A percentile compares a stretch with the other conserved stretches of the same genome.
phyloP scores from a whole-genome alignment of 2,329 filamentous ascomycete genomes.

The Diaporthe batatas region DNA sequence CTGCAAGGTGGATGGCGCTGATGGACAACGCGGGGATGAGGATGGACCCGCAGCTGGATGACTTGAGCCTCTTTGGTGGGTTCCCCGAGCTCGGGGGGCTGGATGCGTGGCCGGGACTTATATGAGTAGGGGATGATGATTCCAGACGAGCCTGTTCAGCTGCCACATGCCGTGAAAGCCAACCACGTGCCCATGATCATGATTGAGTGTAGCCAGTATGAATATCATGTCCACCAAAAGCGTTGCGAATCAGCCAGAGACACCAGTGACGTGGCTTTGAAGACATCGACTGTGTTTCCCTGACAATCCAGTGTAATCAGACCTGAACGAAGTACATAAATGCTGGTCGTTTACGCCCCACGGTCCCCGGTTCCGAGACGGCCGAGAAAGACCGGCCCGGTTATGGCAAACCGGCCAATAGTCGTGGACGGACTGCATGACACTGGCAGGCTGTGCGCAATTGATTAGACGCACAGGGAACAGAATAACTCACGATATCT shows the following conservation, averaged over 20 bases:
- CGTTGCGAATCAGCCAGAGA: neutral
- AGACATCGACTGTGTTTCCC: neutral
- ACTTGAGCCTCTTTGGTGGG: slow-evolving; percentile 40
- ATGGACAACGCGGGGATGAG: slow-evolving; percentile 33
- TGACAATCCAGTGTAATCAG: too few relatives aligned
- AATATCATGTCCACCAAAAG: neutral
- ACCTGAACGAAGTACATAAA: too few relatives aligned
- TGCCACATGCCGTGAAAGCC: too few relatives aligned
- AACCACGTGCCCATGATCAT: neutral
- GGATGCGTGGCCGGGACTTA: slow-evolving; percentile 37
- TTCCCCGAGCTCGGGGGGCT: slow-evolving; percentile 41
- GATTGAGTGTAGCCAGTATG: accelerated
- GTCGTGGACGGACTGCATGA: too few relatives aligned
- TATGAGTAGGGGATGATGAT: neutral
- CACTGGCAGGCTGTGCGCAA: too few relatives aligned
- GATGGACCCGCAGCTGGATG: slow-evolving; percentile 37
- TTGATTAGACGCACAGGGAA: too few relatives aligned
- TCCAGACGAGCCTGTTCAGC: neutral
- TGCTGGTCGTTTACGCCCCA: too few relatives aligned
- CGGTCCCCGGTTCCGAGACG: neutral
- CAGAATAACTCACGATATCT: too few relatives aligned
- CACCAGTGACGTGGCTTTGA: neutral
- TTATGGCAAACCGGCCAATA: too few relatives aligned
- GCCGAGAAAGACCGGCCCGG: slow-evolving; percentile 10
- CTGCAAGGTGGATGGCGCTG: slow-evolving; percentile 38